Percentiles rank a stretch among this genome's conserved stretches.
These are phyloP conservation scores for Penicillium freii DNA, from an alignment of 2,329 filamentous ascomycete species.

Conservation along the genomic window DNA sequence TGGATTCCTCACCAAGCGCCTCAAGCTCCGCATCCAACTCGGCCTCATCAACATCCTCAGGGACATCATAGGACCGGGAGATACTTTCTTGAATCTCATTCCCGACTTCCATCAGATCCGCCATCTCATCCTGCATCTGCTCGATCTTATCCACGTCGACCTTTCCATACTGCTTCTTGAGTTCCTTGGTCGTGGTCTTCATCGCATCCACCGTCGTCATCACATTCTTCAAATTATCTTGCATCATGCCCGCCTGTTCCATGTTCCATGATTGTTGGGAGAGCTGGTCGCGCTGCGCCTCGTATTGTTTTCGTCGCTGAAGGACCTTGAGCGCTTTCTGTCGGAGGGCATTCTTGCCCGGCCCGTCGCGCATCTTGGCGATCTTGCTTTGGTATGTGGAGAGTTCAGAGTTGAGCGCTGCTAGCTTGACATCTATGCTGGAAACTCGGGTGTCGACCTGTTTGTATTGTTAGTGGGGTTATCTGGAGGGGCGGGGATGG, in stretches of 20 bases:
- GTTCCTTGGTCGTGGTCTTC: conserved; percentile 91
- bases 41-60: conserved; percentile 94
- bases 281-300: conserved; percentile 88
- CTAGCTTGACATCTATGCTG: conserved; percentile 89
- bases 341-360: conserved; percentile 87
- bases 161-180: conserved; percentile 93
- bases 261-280: conserved; percentile 97
- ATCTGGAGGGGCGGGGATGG: not conserved
- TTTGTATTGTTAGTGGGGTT: conserved; percentile 11
- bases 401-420: conserved; percentile 87
- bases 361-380: conserved; percentile 89
- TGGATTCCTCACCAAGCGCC: conserved; percentile 89
- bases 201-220: conserved; percentile 98
- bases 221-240: conserved; percentile 96
- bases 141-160: conserved; percentile 98
- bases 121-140: conserved; percentile 97
- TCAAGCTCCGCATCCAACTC: conserved; percentile 96
- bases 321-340: conserved; percentile 93
- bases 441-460: conserved; percentile 78
- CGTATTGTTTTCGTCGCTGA: conserved; percentile 90
- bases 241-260: conserved; percentile 98
- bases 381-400: conserved; percentile 84
- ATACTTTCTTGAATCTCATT: conserved; percentile 98
- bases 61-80: conserved; percentile 85
- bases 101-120: conserved; percentile 92